Evolutionary conservation across 495 filamentous ascomycete genomes (phyloP), one percentile per base, ranked within the genome.

Genomic region (Evernia prunastri): DNA sequence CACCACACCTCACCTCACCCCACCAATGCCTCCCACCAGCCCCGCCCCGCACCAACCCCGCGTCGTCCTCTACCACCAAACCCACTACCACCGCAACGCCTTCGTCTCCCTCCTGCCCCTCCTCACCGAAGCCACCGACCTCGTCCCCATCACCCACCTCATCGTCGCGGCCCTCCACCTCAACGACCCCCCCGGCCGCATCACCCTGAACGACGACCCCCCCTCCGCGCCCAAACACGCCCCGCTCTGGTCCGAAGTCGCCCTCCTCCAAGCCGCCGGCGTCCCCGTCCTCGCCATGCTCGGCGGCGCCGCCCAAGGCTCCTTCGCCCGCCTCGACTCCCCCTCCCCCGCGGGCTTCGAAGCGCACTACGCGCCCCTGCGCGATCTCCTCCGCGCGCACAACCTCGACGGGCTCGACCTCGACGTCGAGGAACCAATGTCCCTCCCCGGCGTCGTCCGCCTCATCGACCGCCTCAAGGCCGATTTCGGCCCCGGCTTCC

Each of bases 381-480:
- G 80, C 17, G 76, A 82, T 36, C 73, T 87, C 58, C 79, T 95
- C 42, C 74, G 76, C 15, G 75, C 77, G 15, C 77, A 85, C 68
- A 72, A 72, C 4, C 76, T 93, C 8, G 77, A 92, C 35, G 91
- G 91, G 0, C 67, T 96, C 10, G 91, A 96, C 70, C 80, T 96
- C 20, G 90, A 96, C 68, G 89, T 95, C 45, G 91, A 96, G 72
- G 88, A 95, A 73, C 57, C 68, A 4, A 92, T 92, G 85, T 86
- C 85, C 18, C 77, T 90, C 18, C 54, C 51, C 1, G 89, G 89
- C n/a, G 77, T 92, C 51, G 78, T 86, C 25, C 80, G 88, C 11
- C 77, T 96, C 17, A 87, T 96, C 49, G 81, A 87, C 65, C 79
- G 86, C 11, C 80, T 96, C 47, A 85, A 87, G 54, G 74, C 72